phyloP scores from a whole-genome alignment of 768 basidiomycete species.

The Leccinum uliginosum region DNA sequence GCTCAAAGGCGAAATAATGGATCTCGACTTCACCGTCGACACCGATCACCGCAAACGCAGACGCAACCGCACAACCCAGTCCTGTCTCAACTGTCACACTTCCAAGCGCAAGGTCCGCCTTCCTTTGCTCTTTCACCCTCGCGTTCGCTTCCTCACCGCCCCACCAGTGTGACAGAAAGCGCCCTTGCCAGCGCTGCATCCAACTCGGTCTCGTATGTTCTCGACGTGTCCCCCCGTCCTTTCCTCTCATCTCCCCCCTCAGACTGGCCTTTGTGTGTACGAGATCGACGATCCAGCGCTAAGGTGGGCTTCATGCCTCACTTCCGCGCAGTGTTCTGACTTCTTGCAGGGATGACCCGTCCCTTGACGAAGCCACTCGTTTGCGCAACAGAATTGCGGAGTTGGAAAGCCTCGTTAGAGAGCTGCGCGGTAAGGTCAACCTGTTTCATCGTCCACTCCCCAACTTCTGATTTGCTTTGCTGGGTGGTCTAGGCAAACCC shows the following conservation, averaged over 20 bases:
- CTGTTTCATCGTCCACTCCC: conserved; percentile 5
- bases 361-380: conserved; percentile 81
- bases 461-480: conserved; percentile 7
- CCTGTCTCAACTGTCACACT: conserved; percentile 84
- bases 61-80: conserved; percentile 89
- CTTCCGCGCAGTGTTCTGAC: background rate
- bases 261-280: conserved; percentile 94
- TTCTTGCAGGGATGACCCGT: conserved; percentile 70
- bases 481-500: conserved; percentile 67
- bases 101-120: conserved; percentile 81
- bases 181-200: conserved; percentile 88
- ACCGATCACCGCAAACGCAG: conserved; percentile 79
- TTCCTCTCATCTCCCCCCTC: conserved; percentile 4
- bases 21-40: conserved; percentile 69
- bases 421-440: conserved; percentile 62
- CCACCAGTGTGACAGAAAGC: conserved; percentile 75
- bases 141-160: conserved; percentile 4
- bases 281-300: conserved; percentile 88
- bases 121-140: background rate
- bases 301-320: conserved; percentile 41
- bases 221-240: background rate
- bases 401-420: conserved; percentile 87
- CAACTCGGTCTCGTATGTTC: conserved; percentile 75
- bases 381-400: conserved; percentile 87
- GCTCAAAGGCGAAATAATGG: conserved; percentile 74